Base-by-base conservation (phyloP, 805 yeast species). In the Priceomyces carsonii region DNA sequence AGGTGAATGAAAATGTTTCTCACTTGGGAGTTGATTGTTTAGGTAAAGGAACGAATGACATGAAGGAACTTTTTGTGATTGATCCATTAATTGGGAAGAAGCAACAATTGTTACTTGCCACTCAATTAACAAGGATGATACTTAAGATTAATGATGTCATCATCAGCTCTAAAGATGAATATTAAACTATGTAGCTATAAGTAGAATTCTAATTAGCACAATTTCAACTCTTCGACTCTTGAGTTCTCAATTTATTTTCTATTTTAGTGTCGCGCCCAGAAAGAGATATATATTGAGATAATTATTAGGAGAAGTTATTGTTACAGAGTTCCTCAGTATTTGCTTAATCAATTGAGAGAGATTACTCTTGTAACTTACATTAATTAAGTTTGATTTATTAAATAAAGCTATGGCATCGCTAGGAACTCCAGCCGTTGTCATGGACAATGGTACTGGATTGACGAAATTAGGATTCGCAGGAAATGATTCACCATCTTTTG, bases 391-490 rank as follows among this genome's bases (percentile, higher is more conserved):
- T n/a, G n/a, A n/a, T n/a, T n/a, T n/a, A n/a, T n/a, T n/a, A n/a
- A n/a, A n/a, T n/a, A n/a, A n/a, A n/a, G n/a, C n/a, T 25, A 79
- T 79, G 84, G 73, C 82, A 27, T 71, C 77, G 57, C 67, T 80
- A 64, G 81, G 81, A 46, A 82, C 86, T 40, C 96, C 96, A 26
- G 95, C 96, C 40, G 91, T 89, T 71, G 95, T 89, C 60, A 89
- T 89, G 96, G 96, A 88, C 74, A 91, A 91, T 61, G 99, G 99
- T 75, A 93, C 99, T 51, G 99, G 99, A 47, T 73, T 90, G 51
- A 93, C 99, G 58, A 93, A 93, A 61, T 75, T 93, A 48, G 99
- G 99, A 18, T 93, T 90, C 68, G 99, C 99, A 49, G 99, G 99
- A 38, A 93, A 93, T 60, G 99, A 93, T 66, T 76, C 97, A 16